These are phyloP conservation scores for Daldinia eschscholtzii DNA, from an alignment of 2,329 filamentous ascomycete species.

Conservation along the genomic window DNA sequence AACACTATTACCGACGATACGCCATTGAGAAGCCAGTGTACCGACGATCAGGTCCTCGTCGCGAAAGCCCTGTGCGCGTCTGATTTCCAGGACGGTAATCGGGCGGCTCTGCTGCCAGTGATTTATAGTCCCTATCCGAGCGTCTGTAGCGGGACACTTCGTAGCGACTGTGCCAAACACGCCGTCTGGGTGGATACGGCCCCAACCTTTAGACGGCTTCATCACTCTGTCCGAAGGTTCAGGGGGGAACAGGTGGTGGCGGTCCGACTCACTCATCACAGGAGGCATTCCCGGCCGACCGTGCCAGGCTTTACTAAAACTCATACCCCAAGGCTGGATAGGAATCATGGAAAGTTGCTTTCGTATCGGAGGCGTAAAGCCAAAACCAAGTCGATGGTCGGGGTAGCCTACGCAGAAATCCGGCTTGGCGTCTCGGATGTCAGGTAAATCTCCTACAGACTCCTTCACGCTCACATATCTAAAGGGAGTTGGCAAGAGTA, in stretches of 20 bases:
- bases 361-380: constrained; percentile 57
- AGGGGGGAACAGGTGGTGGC: constrained; percentile 55
- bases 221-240: constrained; percentile 20
- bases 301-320: constrained; percentile 62
- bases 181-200: constrained; percentile 63
- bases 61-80: constrained; percentile 76
- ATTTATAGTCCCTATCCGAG: constrained; percentile 65
- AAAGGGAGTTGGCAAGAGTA: constrained; percentile 69
- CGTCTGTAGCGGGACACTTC: constrained; percentile 62
- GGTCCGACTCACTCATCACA: constrained; percentile 56
- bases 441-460: constrained; percentile 71
- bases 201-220: constrained; percentile 60
- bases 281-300: constrained; percentile 41
- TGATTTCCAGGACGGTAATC: constrained; percentile 74
- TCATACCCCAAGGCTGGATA: constrained; percentile 66
- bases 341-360: constrained; percentile 70
- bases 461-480: constrained; percentile 64
- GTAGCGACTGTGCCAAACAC: constrained; percentile 76
- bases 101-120: constrained; percentile 76
- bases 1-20: constrained; percentile 82
- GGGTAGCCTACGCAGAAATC: constrained; percentile 74
- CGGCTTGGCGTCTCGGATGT: constrained; percentile 70
- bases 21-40: constrained; percentile 65
- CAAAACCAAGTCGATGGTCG: constrained; percentile 71
- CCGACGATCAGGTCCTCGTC: constrained; percentile 80